These are phyloP conservation scores for Earliella scabrosa DNA, from an alignment of 1,284 basidiomycete genomes.

Conservation along the genomic window DNA sequence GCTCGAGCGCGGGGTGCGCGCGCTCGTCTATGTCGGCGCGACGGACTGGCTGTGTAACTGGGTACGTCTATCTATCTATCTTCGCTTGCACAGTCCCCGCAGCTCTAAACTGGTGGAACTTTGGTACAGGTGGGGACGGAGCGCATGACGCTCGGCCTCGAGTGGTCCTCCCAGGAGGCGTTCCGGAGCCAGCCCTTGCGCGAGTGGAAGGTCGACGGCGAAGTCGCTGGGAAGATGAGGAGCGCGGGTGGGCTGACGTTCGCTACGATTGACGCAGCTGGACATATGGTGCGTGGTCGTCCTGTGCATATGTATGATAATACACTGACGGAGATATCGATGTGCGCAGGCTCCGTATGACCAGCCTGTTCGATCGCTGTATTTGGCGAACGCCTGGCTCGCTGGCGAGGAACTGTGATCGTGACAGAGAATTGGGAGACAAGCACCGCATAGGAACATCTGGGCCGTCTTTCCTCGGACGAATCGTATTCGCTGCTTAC, in stretches of 20 bases:
- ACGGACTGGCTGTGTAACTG: constrained; percentile 81
- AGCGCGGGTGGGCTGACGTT: constrained; percentile 65
- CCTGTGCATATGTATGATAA: too few species aligned
- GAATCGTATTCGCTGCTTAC: too few species aligned
- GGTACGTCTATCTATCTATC: too few species aligned
- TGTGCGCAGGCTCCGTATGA: constrained; percentile 70
- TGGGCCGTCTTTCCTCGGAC: too few species aligned
- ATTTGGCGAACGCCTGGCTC: constrained; percentile 58
- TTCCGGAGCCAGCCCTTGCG: constrained; percentile 52
- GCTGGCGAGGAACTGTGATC: constrained; percentile 33
- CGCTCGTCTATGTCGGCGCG: constrained; percentile 77
- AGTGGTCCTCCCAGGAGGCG: constrained; percentile 63
- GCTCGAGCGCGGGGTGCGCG: constrained; percentile 74
- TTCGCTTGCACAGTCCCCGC: too few species aligned
- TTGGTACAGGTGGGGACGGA: constrained; percentile 59
- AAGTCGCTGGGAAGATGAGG: constrained; percentile 59
- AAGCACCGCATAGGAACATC: too few species aligned
- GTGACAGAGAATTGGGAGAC: too few species aligned
- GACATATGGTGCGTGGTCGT: constrained; percentile 71
- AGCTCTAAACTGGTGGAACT: too few species aligned
- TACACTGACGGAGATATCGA: too few species aligned
- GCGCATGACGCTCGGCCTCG: constrained; percentile 61
- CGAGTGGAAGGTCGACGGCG: constrained; percentile 58
- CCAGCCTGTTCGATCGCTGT: constrained; percentile 59
- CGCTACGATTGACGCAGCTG: constrained; percentile 61